A percentile compares a stretch with the other conserved stretches of the same genome.
Conservation (phyloP, 441 rosid genomes). For the Capsella rubella region DNA sequence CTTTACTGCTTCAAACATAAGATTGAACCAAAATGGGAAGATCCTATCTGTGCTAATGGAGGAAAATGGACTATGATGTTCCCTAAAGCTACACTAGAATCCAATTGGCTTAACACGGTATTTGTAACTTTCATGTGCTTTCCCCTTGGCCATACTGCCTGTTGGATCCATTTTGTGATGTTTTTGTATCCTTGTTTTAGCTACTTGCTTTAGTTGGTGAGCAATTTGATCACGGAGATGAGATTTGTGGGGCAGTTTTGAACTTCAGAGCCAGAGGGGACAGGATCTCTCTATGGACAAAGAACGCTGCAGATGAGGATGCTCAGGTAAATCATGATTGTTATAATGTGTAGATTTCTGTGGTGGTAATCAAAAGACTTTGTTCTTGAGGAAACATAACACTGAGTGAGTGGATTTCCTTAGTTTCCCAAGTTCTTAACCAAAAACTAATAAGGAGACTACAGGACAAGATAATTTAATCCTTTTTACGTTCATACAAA, state of each 20-base stretch:
- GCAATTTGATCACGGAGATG: constrained; percentile 85
- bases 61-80: constrained; percentile 84
- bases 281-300: constrained; percentile 82
- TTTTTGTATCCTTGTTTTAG: constrained; percentile 47
- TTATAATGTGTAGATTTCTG: neutral
- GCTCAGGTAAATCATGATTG: constrained; percentile 63
- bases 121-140: constrained; percentile 2
- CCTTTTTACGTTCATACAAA: neutral
- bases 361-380: neutral
- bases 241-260: constrained; percentile 88
- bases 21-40: constrained; percentile 97
- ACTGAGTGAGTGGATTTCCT: constrained; percentile 14
- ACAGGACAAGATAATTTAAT: neutral
- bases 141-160: neutral
- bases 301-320: constrained; percentile 82
- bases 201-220: constrained; percentile 90
- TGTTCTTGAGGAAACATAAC: constrained; percentile 20
- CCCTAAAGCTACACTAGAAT: constrained; percentile 63
- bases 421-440: constrained; percentile 5
- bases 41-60: constrained; percentile 88
- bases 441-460: constrained; percentile 1
- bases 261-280: constrained; percentile 75
- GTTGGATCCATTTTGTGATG: constrained; percentile 7
- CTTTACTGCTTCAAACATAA: constrained; percentile 82
- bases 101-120: constrained; percentile 80